Conservation (phyloP, 2,329 filamentous ascomycete species). For the Dryadomyces quercus-mongolicae region DNA sequence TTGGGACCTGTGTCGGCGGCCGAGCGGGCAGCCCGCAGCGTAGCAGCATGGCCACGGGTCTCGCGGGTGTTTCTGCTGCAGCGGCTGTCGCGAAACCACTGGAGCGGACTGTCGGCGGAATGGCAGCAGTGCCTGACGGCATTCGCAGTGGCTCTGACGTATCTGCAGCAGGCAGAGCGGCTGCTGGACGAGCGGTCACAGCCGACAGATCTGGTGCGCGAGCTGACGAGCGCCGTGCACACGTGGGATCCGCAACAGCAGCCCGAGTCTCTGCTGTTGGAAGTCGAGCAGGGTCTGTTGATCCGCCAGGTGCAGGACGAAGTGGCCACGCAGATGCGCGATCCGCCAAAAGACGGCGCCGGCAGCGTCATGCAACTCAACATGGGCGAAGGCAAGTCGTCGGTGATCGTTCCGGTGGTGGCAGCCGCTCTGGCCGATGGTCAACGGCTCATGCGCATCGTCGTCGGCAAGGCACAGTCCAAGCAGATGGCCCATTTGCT, state of each 20-base stretch:
- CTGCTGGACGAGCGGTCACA: slow-evolving; percentile 17
- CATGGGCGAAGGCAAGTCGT: slow-evolving; percentile 62
- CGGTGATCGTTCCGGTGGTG: slow-evolving; percentile 56
- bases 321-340: slow-evolving; percentile 45
- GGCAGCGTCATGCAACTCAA: slow-evolving; percentile 54
- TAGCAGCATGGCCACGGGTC: slow-evolving; percentile 15
- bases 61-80: slow-evolving; percentile 22
- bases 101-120: slow-evolving; percentile 14
- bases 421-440: slow-evolving; percentile 39
- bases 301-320: slow-evolving; percentile 47
- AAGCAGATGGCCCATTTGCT: slow-evolving; percentile 49
- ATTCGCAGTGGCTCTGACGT: slow-evolving; percentile 27
- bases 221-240: slow-evolving; percentile 39
- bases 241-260: slow-evolving; percentile 35
- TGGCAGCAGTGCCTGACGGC: slow-evolving; percentile 25
- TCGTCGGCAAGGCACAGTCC: slow-evolving; percentile 49
- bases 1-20: too few species aligned
- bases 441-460: slow-evolving; percentile 37
- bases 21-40: too few species aligned
- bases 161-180: slow-evolving; percentile 29
- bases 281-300: slow-evolving; percentile 49
- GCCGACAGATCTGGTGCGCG: slow-evolving; percentile 23
- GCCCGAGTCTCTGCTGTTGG: slow-evolving; percentile 52
- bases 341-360: slow-evolving; percentile 16
- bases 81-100: slow-evolving; percentile 17